These are phyloP conservation scores for Mortierella sp. DNA, from an alignment of 371 early-diverging fungal species.

Conservation along the genomic window DNA sequence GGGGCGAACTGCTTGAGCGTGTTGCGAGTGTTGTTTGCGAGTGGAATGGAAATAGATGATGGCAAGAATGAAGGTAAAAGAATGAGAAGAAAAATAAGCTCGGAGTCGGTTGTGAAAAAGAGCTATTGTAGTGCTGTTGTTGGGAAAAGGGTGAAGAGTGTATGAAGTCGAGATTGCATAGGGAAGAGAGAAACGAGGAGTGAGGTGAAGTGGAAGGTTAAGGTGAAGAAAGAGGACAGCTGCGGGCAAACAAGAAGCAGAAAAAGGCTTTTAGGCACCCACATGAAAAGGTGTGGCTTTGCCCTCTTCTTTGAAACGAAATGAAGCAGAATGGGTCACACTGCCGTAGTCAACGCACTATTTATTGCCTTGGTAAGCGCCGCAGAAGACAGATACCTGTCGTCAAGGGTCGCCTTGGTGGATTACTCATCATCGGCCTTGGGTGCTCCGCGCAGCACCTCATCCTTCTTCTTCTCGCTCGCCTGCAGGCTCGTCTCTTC, in stretches of 20 bases:
- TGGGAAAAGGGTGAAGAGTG: neutral
- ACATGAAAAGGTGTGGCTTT: neutral
- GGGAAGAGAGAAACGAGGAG: no score
- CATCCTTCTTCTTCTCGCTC: slow-evolving; percentile 35
- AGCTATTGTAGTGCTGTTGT: neutral
- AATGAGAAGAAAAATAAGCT: neutral
- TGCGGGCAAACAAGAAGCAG: no score
- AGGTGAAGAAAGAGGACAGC: neutral
- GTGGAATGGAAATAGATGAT: neutral
- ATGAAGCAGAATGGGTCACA: neutral
- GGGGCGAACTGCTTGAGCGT: neutral
- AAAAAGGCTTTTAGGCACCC: neutral
- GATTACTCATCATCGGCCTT: slow-evolving; percentile 21
- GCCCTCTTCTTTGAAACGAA: neutral
- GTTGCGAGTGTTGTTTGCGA: neutral
- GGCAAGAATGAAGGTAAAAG: neutral
- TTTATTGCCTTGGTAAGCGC: neutral
- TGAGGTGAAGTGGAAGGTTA: neutral
- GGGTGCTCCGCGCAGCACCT: slow-evolving; percentile 34
- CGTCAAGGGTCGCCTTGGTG: neutral
- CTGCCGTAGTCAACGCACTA: slow-evolving; percentile 12
- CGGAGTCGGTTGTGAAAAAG: neutral
- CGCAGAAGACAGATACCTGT: neutral
- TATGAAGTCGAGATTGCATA: slow-evolving; percentile 3
- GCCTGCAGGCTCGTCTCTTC: slow-evolving; percentile 25